Evolutionary conservation across 129 eudicot species (phyloP), one percentile per base, ranked within the genome.

Genomic region (Dittrichia graveolens): DNA sequence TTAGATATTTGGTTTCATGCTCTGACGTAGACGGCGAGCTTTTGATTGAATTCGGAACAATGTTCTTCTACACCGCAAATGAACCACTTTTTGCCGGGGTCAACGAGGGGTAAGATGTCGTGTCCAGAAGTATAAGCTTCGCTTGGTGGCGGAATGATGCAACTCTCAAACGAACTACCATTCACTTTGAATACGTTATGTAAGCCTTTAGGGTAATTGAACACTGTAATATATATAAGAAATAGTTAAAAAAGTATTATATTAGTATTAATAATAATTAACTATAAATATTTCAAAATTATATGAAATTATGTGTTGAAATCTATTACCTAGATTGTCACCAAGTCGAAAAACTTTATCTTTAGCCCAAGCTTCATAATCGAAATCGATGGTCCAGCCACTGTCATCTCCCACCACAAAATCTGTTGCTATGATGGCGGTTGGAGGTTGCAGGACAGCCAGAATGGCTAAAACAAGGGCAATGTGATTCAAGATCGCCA

Each of bases 141-240:
- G 6, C 71, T 78, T 39, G 72, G 64, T 48, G 86, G 54, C 34
- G 84, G 84, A 38, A 65, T 76, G 4, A 34, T 47, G 74, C 84
- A 80, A 41, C 16, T 4, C 11, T 18, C 44, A 56, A 49, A 83
- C 54, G 65, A 72, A 39, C 46, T 62, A 3, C 18, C 77, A 14
- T 80, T 55, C 52, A 80, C 84, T 67, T 52, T 76, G 72, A 75
- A 66, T 39, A 83, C 84, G 35, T 83, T 83, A 44, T 83, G 87
- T 3, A 3, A 0, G 45, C 84, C 84, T 58, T 64, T 46, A 0
- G 77, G 65, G 49, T 83, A 83, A 68, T 76, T 72, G 67, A 83
- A 83, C 63, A 80, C 87, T 83, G 82, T 65, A 18, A 18, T 8
- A 54, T 13, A 19, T 7, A 1, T 44, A 39, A 19, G 44, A 58